phyloP scores from a whole-genome alignment of 1,284 basidiomycete species.

The Trichosporon faecale region DNA sequence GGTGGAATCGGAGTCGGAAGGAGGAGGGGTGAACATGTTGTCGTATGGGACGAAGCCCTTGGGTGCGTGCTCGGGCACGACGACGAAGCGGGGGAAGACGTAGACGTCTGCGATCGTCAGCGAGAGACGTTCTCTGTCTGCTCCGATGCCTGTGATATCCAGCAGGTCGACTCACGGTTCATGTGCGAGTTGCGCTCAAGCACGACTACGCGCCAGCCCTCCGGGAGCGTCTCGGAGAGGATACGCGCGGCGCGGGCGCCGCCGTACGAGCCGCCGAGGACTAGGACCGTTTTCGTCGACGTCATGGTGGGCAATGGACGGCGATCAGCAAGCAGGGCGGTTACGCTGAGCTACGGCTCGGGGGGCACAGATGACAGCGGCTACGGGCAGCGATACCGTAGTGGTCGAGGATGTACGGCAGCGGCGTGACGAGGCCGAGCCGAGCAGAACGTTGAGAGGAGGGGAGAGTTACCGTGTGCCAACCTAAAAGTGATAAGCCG shows the following conservation, averaged over 20 bases:
- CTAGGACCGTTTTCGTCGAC: conserved; percentile 55
- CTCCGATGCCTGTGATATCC: too few species aligned
- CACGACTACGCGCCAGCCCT: conserved; percentile 64
- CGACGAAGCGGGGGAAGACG: conserved; percentile 55
- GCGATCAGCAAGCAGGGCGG: not conserved
- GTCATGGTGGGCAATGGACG: not conserved
- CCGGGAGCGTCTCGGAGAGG: conserved; percentile 60
- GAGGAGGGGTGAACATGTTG: conserved; percentile 50
- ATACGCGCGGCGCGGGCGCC: conserved; percentile 60
- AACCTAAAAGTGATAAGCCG: too few species aligned
- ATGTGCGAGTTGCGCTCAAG: conserved; percentile 66
- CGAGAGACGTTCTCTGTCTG: not conserved
- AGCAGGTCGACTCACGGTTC: conserved; percentile 40
- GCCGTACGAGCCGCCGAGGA: conserved; percentile 63
- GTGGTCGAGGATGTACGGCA: too few species aligned
- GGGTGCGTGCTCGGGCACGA: conserved; percentile 52
- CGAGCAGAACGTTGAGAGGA: too few species aligned
- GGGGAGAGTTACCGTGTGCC: too few species aligned
- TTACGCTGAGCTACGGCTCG: not conserved
- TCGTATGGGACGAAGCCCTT: conserved; percentile 65
- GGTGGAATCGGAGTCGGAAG: not conserved
- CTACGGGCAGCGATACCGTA: too few species aligned
- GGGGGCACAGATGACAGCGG: too few species aligned
- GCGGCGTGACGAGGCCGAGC: too few species aligned
- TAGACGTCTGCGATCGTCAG: conserved; percentile 50